Percentiles rank a stretch among this genome's conserved stretches.
phyloP scores from a whole-genome alignment of 2,329 filamentous ascomycete genomes.

The Penicillium thymicola region DNA sequence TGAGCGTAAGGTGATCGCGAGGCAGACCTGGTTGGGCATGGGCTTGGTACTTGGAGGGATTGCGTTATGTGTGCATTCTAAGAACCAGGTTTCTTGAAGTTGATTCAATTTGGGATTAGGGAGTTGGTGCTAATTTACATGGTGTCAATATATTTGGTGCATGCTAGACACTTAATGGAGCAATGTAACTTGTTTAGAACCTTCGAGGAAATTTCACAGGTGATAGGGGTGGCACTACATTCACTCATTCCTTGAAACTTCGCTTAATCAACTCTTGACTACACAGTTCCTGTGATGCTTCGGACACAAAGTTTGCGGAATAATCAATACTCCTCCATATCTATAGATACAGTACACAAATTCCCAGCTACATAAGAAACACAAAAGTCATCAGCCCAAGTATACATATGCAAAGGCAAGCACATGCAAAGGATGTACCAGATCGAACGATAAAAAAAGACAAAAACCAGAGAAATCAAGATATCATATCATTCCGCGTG shows the following conservation, averaged over 20 bases:
- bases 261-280: too few relatives aligned
- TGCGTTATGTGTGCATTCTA: conserved; percentile 70
- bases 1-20: conserved; percentile 82
- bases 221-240: background rate
- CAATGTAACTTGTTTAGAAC: background rate
- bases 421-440: conserved; percentile 8
- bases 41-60: conserved; percentile 74
- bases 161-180: background rate
- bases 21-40: conserved; percentile 84
- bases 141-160: background rate
- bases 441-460: background rate
- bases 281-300: too few relatives aligned
- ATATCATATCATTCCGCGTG: conserved; percentile 14
- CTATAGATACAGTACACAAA: conserved; percentile 8
- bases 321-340: conserved; percentile 2
- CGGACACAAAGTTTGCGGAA: background rate
- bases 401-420: background rate
- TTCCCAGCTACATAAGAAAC: background rate
- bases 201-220: background rate
- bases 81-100: conserved; percentile 27
- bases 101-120: background rate
- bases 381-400: background rate
- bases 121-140: background rate
- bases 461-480: conserved; percentile 1
- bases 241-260: background rate